Percentiles rank a stretch among this genome's conserved stretches.
Evolutionary conservation across 306 rosid species (phyloP).

Genomic region (Benincasa hispida): DNA sequence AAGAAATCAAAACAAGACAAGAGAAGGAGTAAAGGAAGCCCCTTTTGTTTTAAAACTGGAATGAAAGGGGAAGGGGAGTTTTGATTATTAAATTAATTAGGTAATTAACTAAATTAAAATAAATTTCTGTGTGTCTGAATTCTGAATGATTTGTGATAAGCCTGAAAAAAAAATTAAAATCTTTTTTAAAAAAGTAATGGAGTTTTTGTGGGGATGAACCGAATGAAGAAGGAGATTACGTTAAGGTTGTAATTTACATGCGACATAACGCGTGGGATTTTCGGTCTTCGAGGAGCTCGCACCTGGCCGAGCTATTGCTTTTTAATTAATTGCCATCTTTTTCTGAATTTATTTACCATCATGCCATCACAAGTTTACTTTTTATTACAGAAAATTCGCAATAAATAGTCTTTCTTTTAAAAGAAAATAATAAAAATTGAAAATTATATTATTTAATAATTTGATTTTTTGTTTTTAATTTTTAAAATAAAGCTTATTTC

Average conservation of each 20-base stretch:
- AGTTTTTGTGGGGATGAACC: neutral
- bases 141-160: too few relatives aligned
- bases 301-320: neutral
- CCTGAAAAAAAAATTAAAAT: neutral
- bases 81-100: too few relatives aligned
- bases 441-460: too few relatives aligned
- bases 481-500: too few relatives aligned
- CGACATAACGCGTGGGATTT: constrained; percentile 8
- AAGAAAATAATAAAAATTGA: too few relatives aligned
- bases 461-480: too few relatives aligned
- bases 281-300: constrained; percentile 8
- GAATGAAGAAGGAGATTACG: neutral
- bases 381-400: too few relatives aligned
- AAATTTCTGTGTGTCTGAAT: too few relatives aligned
- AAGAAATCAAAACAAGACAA: neutral
- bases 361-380: neutral
- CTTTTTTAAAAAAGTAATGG: neutral
- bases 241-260: constrained; percentile 11
- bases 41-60: neutral
- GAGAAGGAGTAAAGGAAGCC: neutral
- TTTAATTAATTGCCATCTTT: neutral
- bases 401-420: too few relatives aligned
- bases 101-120: neutral
- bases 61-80: neutral
- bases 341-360: neutral